Evolutionary conservation across 139 green algal genomes (phyloP).

Genomic region (Micractinium sp.): DNA sequence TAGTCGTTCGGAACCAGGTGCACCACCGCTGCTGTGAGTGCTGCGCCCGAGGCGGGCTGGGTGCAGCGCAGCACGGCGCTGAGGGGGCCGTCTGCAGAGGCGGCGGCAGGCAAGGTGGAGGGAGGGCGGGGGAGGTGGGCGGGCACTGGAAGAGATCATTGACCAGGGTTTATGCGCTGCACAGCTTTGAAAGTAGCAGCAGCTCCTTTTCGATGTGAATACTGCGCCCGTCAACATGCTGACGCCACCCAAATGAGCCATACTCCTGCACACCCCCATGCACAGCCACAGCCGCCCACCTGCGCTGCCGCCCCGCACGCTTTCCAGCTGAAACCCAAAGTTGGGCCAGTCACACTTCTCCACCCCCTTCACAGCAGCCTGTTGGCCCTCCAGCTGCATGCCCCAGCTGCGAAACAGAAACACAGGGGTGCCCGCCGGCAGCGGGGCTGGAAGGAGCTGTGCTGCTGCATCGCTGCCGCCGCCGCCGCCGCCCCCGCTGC

Average conservation of each 20-base stretch:
- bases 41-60: slow-evolving; percentile 7
- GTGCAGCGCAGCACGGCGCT: background rate
- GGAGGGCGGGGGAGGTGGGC: background rate
- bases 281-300: background rate
- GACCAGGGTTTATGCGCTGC: no score
- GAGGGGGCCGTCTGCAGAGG: background rate
- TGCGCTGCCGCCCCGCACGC: background rate
- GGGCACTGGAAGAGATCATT: background rate
- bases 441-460: background rate
- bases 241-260: background rate
- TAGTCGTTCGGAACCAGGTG: slow-evolving; percentile 18
- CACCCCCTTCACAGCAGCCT: background rate
- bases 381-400: slow-evolving; percentile 9
- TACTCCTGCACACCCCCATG: background rate
- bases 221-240: no score
- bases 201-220: background rate
- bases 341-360: background rate
- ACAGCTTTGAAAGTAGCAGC: background rate
- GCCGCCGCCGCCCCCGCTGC: background rate
- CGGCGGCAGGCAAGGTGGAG: no score
- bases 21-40: background rate
- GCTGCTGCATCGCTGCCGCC: background rate
- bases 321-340: slow-evolving; percentile 1
- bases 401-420: slow-evolving; percentile 22
- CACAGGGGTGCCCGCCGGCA: background rate